Conservation (phyloP, 495 filamentous ascomycete genomes). For the Tuber magnatum region DNA sequence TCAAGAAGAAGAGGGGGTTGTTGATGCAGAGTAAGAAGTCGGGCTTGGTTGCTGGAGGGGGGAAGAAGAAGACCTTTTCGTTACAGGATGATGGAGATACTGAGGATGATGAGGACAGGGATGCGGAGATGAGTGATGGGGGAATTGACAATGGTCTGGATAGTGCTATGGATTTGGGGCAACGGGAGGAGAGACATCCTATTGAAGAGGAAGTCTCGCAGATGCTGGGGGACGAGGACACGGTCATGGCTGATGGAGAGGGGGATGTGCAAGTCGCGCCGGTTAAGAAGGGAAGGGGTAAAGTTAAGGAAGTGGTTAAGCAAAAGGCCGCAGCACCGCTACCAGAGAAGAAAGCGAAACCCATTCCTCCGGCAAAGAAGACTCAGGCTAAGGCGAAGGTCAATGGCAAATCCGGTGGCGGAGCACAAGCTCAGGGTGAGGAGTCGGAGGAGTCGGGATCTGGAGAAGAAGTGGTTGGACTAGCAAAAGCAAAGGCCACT, state of each 20-base stretch:
- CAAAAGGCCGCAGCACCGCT: constrained; percentile 23
- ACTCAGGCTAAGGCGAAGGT: background rate
- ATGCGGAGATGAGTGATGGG: constrained; percentile 30
- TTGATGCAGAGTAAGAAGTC: constrained; percentile 21
- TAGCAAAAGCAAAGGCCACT: constrained; percentile 10
- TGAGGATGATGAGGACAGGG: constrained; percentile 40
- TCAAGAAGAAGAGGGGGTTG: constrained; percentile 27
- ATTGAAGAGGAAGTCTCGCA: constrained; percentile 18
- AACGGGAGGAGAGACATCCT: constrained; percentile 16
- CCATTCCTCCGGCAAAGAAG: constrained; percentile 30
- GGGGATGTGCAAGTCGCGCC: constrained; percentile 32
- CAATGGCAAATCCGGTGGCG: constrained; percentile 5
- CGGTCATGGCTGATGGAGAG: constrained; percentile 42
- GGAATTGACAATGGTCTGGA: constrained; percentile 16
- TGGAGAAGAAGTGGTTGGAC: constrained; percentile 7
- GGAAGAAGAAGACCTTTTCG: constrained; percentile 29
- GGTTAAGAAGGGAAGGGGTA: constrained; percentile 1
- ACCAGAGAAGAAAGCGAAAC: constrained; percentile 35
- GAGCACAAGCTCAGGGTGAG: background rate
- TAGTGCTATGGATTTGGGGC: constrained; percentile 7
- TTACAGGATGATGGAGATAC: constrained; percentile 12
- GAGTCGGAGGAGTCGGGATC: background rate
- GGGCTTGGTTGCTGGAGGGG: constrained; percentile 4
- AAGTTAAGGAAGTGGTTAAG: constrained; percentile 6
- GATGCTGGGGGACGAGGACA: constrained; percentile 35